Evolutionary conservation across 148 eudicot species (phyloP).

Genomic region (Persicaria maculosa): DNA sequence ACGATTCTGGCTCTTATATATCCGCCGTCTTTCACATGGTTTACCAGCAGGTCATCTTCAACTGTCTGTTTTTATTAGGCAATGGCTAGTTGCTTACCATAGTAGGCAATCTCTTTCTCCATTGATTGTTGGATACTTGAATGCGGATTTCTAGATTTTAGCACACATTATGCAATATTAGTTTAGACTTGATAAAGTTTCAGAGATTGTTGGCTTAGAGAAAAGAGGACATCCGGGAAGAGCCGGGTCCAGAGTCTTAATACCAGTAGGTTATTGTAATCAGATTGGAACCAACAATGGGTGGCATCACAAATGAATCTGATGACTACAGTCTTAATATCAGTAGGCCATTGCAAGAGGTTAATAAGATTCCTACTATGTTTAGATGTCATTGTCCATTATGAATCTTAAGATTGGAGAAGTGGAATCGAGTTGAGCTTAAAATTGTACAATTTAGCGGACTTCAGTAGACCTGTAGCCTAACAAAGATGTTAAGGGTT

Average conservation of each 20-base stretch:
- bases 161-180: background rate
- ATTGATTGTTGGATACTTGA: background rate
- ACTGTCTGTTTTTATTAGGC: background rate
- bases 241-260: background rate
- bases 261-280: background rate
- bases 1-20: conserved; percentile 81
- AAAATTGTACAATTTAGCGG: background rate
- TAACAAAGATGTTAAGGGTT: background rate
- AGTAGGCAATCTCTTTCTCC: background rate
- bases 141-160: background rate
- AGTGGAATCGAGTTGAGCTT: background rate
- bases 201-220: background rate
- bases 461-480: background rate
- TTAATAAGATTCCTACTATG: background rate
- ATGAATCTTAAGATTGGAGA: background rate
- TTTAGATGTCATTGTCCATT: background rate
- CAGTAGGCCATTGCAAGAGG: background rate
- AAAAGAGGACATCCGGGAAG: background rate
- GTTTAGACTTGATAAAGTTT: background rate
- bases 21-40: conserved; percentile 98
- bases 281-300: background rate
- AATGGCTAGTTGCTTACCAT: background rate
- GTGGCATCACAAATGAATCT: background rate
- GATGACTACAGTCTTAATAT: background rate
- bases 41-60: conserved; percentile 68